Percentiles rank a stretch among this genome's conserved stretches.
These are phyloP conservation scores for Conticribra guillardii DNA, from an alignment of 108 stramenopile genomes.

Conservation along the genomic window DNA sequence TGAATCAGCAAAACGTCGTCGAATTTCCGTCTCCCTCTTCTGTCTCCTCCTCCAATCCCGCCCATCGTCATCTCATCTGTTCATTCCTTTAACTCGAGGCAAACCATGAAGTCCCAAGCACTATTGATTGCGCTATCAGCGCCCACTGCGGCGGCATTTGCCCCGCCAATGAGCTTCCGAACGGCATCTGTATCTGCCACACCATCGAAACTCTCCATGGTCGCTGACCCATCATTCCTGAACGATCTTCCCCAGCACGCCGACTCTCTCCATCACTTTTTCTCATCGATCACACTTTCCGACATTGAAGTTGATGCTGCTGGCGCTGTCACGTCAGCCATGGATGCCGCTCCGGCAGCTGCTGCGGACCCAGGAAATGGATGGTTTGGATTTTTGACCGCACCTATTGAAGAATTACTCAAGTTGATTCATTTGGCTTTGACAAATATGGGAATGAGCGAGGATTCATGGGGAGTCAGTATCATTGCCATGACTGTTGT, in stretches of 20 bases:
- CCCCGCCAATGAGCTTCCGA: slow-evolving; percentile 36
- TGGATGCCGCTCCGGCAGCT: slow-evolving; percentile 40
- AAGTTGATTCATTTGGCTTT: slow-evolving; percentile 68
- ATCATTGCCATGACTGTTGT: slow-evolving; percentile 92
- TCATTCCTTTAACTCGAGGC: background rate
- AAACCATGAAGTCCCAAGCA: slow-evolving; percentile 11
- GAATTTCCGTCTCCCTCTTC: too few relatives aligned
- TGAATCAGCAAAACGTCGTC: too few relatives aligned
- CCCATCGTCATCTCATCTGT: background rate
- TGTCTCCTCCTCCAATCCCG: too few relatives aligned
- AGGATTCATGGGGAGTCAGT: slow-evolving; percentile 88
- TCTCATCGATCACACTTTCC: slow-evolving; percentile 64
- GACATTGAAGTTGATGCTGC: slow-evolving; percentile 46
- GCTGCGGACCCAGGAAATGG: slow-evolving; percentile 68
- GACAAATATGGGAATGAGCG: slow-evolving; percentile 64
- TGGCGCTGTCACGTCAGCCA: background rate
- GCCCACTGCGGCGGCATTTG: slow-evolving; percentile 54
- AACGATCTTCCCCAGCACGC: slow-evolving; percentile 57
- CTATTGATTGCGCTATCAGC: slow-evolving; percentile 24
- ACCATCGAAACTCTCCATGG: slow-evolving; percentile 46
- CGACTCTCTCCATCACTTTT: slow-evolving; percentile 57
- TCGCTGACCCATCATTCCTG: slow-evolving; percentile 53
- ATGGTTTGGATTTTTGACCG: slow-evolving; percentile 90
- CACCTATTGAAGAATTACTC: slow-evolving; percentile 68
- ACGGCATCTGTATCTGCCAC: slow-evolving; percentile 2